Evolutionary conservation across 2,329 filamentous ascomycete species (phyloP).

Genomic region (Diaporthe sp.): DNA sequence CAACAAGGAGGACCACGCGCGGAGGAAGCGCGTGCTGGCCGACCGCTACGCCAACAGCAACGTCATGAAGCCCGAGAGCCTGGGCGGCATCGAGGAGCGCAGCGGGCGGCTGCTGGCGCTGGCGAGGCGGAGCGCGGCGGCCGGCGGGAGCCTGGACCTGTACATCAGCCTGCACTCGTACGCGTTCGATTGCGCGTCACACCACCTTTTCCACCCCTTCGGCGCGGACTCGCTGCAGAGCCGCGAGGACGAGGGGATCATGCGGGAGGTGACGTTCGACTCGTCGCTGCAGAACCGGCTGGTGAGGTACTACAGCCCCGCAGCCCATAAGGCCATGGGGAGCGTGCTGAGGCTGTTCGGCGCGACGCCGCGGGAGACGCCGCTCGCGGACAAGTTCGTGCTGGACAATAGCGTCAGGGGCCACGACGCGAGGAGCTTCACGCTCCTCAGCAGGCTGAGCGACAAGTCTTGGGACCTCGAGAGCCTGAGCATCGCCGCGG

Average conservation of each 20-base stretch:
- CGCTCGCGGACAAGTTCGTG: conserved; percentile 72
- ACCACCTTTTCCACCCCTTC: conserved; percentile 77
- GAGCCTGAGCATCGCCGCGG: conserved; percentile 71
- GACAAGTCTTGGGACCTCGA: conserved; percentile 64
- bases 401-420: conserved; percentile 62
- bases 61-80: conserved; percentile 67
- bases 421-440: conserved; percentile 64
- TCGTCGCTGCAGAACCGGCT: conserved; percentile 76
- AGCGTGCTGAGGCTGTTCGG: conserved; percentile 59
- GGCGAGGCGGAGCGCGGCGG: conserved; percentile 58
- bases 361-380: conserved; percentile 68
- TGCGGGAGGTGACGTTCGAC: conserved; percentile 78
- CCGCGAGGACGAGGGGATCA: conserved; percentile 71
- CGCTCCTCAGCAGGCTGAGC: conserved; percentile 70
- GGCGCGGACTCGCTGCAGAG: conserved; percentile 72
- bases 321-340: conserved; percentile 62
- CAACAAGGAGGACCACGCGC: conserved; percentile 72
- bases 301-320: conserved; percentile 69
- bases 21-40: conserved; percentile 73
- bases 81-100: conserved; percentile 70
- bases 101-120: conserved; percentile 68
- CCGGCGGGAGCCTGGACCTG: conserved; percentile 66
- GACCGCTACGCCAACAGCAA: conserved; percentile 79
- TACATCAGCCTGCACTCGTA: conserved; percentile 77
- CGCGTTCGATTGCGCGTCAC: conserved; percentile 77